Base-by-base conservation (phyloP, 352 stramenopile species). In the Phytophthora kernoviae region DNA sequence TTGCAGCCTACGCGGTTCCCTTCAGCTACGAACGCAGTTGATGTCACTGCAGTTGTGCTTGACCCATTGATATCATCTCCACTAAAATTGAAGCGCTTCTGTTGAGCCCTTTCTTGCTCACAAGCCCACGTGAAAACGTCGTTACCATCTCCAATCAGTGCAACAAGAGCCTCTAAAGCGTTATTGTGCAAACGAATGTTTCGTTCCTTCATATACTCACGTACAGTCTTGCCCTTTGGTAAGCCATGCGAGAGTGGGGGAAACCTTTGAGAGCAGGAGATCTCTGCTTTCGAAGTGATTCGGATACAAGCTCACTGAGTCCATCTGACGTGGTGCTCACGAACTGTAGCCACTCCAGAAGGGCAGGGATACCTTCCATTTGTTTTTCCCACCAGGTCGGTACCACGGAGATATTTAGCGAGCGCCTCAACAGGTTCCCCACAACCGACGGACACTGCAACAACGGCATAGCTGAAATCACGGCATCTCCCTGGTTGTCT, bases 331-430 rank as follows among this genome's bases (percentile, higher is more conserved):
- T 62, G 18, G 73, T 80, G 46, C 81, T 92, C 21, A 93, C 59
- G n/a, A 59, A 75, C 20, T 84, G 77, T 12, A 96, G 70, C 85
- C 87, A 94, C 53, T 91, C 75, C 17, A 96, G 44, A 39, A 93
- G 68, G 14, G 54, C 61, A 5, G 75, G 58, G 17, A 93, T 9
- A 7, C 59, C 53, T 39, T 82, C 64, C 62, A 91, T 88, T 21
- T 90, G 79, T 18, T 62, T 62, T 58, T 91, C 76, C 77, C 78
- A 90, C 81, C 87, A 93, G 1, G 49, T 60, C 15, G 85, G 84
- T 4, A 77, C 59, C 3, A 93, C 79, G 2, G 83, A 91, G 3
- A 93, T 62, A 58, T 91, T 94, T 11, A 93, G 57, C 32, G 85
- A 87, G 5, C 72, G 78, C 9, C 83, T 73, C 7, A 81, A 50